A percentile compares a stretch with the other conserved stretches of the same genome.
These are phyloP conservation scores for Barnettozyma pratensis DNA, from an alignment of 805 yeast species.

Conservation along the genomic window DNA sequence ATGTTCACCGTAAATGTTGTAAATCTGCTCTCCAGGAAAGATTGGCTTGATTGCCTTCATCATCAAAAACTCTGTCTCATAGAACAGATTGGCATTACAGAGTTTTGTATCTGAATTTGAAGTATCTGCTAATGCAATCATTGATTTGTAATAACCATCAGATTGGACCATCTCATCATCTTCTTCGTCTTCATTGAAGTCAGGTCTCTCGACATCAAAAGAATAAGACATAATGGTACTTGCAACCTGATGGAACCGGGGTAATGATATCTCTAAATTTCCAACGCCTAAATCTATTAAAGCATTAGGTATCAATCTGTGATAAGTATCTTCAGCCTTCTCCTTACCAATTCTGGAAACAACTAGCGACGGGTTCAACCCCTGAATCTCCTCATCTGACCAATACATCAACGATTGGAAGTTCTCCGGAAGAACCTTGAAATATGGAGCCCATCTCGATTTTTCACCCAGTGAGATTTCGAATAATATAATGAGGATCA, in stretches of 20 bases:
- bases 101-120: conserved; percentile 77
- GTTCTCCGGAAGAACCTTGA: conserved; percentile 59
- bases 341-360: conserved; percentile 65
- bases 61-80: conserved; percentile 43
- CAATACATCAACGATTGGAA: conserved; percentile 79
- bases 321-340: conserved; percentile 57
- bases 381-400: conserved; percentile 53
- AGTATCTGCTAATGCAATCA: conserved; percentile 93
- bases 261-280: conserved; percentile 38
- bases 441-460: conserved; percentile 67
- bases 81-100: conserved; percentile 69
- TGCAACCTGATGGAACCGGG: conserved; percentile 67
- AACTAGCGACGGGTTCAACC: conserved; percentile 66
- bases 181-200: conserved; percentile 29
- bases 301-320: conserved; percentile 35
- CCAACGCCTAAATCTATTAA: conserved; percentile 35
- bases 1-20: conserved; percentile 84
- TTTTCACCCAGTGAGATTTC: conserved; percentile 43
- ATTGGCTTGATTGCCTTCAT: conserved; percentile 70
- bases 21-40: conserved; percentile 64
- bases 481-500: conserved; percentile 62
- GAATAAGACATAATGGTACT: conserved; percentile 84
- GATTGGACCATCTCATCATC: conserved; percentile 33
- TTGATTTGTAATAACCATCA: conserved; percentile 58
- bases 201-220: conserved; percentile 64